phyloP scores from a whole-genome alignment of 495 filamentous ascomycete species.

The Penicillium goetzii region DNA sequence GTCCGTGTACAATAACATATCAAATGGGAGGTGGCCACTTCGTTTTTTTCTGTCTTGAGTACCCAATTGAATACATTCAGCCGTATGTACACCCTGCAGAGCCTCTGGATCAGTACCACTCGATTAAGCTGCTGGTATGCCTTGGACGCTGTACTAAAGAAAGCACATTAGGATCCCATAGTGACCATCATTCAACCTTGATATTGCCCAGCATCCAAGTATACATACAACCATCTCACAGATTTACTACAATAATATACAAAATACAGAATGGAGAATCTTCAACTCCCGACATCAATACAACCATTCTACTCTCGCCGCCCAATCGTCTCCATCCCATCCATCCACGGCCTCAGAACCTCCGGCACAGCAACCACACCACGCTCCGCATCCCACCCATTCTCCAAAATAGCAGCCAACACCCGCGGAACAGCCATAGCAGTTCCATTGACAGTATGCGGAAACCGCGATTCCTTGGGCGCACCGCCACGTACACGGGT shows the following conservation, averaged over 20 bases:
- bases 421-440: slow-evolving; percentile 90
- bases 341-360: slow-evolving; percentile 80
- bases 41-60: slow-evolving; percentile 8
- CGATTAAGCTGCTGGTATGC: not conserved
- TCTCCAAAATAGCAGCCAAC: slow-evolving; percentile 88
- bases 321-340: slow-evolving; percentile 67
- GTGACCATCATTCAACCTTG: not conserved
- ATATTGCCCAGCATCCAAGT: not conserved
- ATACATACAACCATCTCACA: not conserved
- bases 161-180: not conserved
- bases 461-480: slow-evolving; percentile 57
- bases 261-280: slow-evolving; percentile 1
- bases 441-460: slow-evolving; percentile 92
- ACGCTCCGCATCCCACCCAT: slow-evolving; percentile 76
- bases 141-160: not conserved
- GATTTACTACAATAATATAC: slow-evolving; percentile 1
- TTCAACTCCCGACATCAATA: not conserved
- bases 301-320: not conserved
- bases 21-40: slow-evolving; percentile 8
- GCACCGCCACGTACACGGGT: slow-evolving; percentile 62
- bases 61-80: not conserved
- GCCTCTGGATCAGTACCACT: too few species aligned
- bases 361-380: slow-evolving; percentile 73
- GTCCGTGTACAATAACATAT: slow-evolving; percentile 22
- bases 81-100: too few species aligned